phyloP scores from a whole-genome alignment of 129 eudicot species.

The Gnaphalium uliginosum region DNA sequence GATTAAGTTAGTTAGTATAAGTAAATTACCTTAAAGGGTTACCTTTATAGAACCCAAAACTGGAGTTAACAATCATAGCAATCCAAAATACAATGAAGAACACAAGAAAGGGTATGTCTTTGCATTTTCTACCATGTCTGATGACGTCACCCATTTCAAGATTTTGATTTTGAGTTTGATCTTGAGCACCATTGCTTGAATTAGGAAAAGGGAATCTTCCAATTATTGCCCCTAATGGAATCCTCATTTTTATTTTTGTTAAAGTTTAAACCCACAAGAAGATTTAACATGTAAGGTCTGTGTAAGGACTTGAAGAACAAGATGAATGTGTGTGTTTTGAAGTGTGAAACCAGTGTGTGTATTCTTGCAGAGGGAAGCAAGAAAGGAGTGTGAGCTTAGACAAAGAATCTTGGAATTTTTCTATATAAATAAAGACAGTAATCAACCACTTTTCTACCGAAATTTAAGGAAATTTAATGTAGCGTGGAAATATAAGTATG shows the following conservation, averaged over 20 bases:
- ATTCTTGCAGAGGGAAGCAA: slow-evolving; percentile 14
- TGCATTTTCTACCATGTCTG: slow-evolving; percentile 80
- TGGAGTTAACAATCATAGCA: slow-evolving; percentile 88
- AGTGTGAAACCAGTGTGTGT: slow-evolving; percentile 10
- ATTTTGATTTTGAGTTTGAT: slow-evolving; percentile 52
- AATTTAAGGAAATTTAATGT: slow-evolving; percentile 28
- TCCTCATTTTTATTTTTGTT: slow-evolving; percentile 50
- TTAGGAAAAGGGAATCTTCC: slow-evolving; percentile 84
- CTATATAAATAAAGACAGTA: slow-evolving; percentile 14
- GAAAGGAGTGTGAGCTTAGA: slow-evolving; percentile 19
- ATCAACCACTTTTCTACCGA: slow-evolving; percentile 32
- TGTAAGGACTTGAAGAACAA: slow-evolving; percentile 22
- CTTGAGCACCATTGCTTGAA: slow-evolving; percentile 41
- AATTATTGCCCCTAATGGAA: slow-evolving; percentile 73
- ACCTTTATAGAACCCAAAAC: slow-evolving; percentile 90
- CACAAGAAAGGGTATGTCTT: slow-evolving; percentile 77
- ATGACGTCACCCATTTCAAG: slow-evolving; percentile 52
- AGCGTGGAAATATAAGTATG: not conserved
- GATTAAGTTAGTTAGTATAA: not conserved
- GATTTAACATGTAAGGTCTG: slow-evolving; percentile 20
- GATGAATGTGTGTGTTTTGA: slow-evolving; percentile 1
- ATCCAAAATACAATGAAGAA: slow-evolving; percentile 89
- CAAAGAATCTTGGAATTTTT: slow-evolving; percentile 22
- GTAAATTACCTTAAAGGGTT: slow-evolving; percentile 81
- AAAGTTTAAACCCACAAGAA: slow-evolving; percentile 13